Percentiles rank a stretch among this genome's conserved stretches.
phyloP scores from a whole-genome alignment of 1,139 yeast genomes.

The Protomyces pachydermus region DNA sequence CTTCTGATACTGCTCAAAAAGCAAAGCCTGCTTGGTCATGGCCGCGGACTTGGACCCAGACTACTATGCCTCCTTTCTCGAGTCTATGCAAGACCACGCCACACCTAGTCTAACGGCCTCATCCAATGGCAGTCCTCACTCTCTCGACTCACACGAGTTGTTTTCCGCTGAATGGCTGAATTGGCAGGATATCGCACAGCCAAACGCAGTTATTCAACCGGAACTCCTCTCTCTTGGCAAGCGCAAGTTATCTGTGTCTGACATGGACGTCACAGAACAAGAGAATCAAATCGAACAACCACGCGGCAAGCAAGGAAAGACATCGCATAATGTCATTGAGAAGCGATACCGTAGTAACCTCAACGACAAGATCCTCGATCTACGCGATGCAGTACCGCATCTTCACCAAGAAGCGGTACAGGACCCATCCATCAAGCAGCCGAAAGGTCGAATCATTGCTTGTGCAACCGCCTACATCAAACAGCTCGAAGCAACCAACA shows the following conservation, averaged over 20 bases:
- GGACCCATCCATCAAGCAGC: constrained; percentile 37
- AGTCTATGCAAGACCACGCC: neutral
- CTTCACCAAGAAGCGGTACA: constrained; percentile 43
- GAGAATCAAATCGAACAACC: neutral
- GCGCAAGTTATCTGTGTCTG: neutral
- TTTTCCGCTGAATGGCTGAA: neutral
- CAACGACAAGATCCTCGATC: constrained; percentile 64
- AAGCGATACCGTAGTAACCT: constrained; percentile 73
- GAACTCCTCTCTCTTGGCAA: neutral
- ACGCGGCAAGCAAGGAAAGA: constrained; percentile 40
- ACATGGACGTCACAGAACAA: constrained; percentile 32
- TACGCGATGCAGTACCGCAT: constrained; percentile 71
- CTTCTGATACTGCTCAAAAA: too few relatives aligned
- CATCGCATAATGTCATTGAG: constrained; percentile 76
- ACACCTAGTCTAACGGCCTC: neutral
- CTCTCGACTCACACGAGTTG: neutral
- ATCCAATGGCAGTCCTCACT: neutral
- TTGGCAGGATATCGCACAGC: neutral
- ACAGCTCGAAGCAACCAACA: constrained; percentile 71
- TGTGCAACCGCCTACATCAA: constrained; percentile 87
- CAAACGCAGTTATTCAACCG: neutral
- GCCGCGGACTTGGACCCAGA: neutral
- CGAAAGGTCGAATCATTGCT: constrained; percentile 75
- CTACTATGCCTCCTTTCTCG: neutral
- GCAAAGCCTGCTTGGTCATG: too few relatives aligned